Percentiles rank a stretch among this genome's conserved stretches.
These are phyloP conservation scores for Tuber borchii DNA, from an alignment of 495 filamentous ascomycete genomes.

Conservation along the genomic window DNA sequence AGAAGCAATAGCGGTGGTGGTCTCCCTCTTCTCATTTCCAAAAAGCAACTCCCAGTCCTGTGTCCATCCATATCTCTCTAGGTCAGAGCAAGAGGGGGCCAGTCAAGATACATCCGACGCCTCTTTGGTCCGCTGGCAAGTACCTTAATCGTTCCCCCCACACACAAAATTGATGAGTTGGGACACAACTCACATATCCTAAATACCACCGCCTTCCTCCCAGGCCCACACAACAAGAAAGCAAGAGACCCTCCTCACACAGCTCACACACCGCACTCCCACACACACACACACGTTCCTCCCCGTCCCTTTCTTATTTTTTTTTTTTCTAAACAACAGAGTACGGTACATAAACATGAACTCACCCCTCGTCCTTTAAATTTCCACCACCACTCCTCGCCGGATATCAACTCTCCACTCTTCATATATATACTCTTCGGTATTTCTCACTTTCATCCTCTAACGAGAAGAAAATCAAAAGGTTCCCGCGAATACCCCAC, in stretches of 20 bases:
- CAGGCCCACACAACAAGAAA: background rate
- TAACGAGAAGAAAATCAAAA: background rate
- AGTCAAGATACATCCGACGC: background rate
- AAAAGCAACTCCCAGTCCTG: background rate
- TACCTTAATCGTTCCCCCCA: background rate
- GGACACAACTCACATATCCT: conserved; percentile 2
- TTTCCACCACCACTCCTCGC: background rate
- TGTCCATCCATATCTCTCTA: background rate
- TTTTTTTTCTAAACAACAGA: background rate
- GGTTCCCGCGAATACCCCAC: conserved; percentile 1
- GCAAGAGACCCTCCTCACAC: background rate
- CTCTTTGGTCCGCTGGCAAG: conserved; percentile 1
- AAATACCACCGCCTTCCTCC: background rate
- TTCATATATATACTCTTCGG: background rate
- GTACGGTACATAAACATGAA: background rate
- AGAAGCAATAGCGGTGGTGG: background rate
- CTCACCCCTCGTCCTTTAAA: background rate
- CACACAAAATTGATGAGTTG: background rate
- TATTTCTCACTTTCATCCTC: background rate
- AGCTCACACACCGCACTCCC: background rate
- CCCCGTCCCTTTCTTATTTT: background rate
- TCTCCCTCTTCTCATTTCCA: background rate
- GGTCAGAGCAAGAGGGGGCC: background rate
- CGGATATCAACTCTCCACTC: conserved; percentile 1
- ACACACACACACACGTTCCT: background rate